Percentiles rank a stretch among this genome's conserved stretches.
Evolutionary conservation across 148 eudicot genomes (phyloP).

Genomic region (Chenopodium formosanum): DNA sequence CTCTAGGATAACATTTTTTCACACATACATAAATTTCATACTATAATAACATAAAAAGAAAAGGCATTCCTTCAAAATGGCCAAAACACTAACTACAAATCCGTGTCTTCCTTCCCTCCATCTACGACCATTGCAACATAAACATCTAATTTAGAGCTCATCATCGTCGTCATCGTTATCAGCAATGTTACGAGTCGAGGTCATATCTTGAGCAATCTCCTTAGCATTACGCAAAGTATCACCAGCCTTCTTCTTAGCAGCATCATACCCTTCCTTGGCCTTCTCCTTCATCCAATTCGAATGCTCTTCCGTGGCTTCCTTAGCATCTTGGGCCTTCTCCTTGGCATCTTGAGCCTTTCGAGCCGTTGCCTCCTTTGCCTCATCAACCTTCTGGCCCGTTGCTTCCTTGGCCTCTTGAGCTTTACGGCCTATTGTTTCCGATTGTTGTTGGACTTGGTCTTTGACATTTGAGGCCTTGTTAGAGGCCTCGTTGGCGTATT

Average conservation of each 20-base stretch:
- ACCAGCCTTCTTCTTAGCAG: constrained; percentile 22
- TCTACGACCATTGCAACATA: neutral
- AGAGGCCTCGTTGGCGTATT: constrained; percentile 13
- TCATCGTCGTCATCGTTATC: constrained; percentile 24
- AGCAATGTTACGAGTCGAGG: neutral
- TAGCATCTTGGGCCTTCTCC: constrained; percentile 12
- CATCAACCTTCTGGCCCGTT: neutral
- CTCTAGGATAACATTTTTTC: no score
- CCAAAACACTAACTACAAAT: neutral
- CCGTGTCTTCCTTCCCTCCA: neutral
- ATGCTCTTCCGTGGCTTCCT: neutral
- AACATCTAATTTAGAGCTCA: constrained; percentile 8
- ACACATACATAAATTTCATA: no score
- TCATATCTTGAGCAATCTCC: constrained; percentile 20
- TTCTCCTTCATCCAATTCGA: constrained; percentile 26
- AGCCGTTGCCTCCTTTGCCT: constrained; percentile 15
- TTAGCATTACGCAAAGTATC: constrained; percentile 29
- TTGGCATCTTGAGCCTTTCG: constrained; percentile 20
- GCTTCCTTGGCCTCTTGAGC: constrained; percentile 19
- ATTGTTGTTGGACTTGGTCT: constrained; percentile 17
- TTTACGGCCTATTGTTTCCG: neutral
- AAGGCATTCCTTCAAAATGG: neutral
- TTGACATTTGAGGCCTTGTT: constrained; percentile 12
- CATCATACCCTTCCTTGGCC: constrained; percentile 29
- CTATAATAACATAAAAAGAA: no score